Base-by-base conservation (phyloP, 2,329 filamentous ascomycete genomes). In the Dactylellina parvicollis region DNA sequence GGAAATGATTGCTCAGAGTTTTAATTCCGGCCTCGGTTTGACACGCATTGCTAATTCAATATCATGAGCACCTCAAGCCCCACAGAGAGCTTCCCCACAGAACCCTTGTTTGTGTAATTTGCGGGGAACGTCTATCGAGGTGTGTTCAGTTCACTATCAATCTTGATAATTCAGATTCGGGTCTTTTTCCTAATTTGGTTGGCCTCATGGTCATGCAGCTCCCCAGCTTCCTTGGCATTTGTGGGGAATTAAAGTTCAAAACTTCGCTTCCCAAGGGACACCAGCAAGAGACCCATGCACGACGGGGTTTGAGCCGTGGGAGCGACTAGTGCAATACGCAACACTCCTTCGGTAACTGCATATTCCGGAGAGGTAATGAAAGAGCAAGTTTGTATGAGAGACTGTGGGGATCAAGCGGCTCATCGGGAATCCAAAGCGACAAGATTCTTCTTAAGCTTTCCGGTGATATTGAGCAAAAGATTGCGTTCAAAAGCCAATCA, bases 11-110 rank as follows among this genome's bases (percentile, higher is more conserved):
- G 32, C 24, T 22, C 7, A 5, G 32, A 22, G 14, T 55, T 20
- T 5, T 32, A 22, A 22, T 52, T 70, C 50, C 40, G 47, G 55
- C 65, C 65, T 70, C 56, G 65, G 65, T 70, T 44, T 70, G 55
- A 30, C 9, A 44, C 46, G 36, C 52, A 59, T 5, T 44, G n/a
- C n/a, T n/a, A n/a, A n/a, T 18, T 52, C 24, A 18, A 38, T 67
- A 26, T 42, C 34, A 59, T 60, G 26, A 7, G 12, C 62, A 7
- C 20, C 44, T 59, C 34, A 52, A 59, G 44, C 44, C 52, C 52
- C 44, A 30, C 54, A 32, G 34, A 50, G n/a, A 40, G 22, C 22
- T 18, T 24, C 62, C 26, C 52, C 30, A 59, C 61, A 65, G 46
- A 16, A 10, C 7, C 22, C 18, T 54, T 12, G 16, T 64, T 34